Evolutionary conservation across 2,329 filamentous ascomycete genomes (phyloP).

Genomic region (Didymella keratinophila): DNA sequence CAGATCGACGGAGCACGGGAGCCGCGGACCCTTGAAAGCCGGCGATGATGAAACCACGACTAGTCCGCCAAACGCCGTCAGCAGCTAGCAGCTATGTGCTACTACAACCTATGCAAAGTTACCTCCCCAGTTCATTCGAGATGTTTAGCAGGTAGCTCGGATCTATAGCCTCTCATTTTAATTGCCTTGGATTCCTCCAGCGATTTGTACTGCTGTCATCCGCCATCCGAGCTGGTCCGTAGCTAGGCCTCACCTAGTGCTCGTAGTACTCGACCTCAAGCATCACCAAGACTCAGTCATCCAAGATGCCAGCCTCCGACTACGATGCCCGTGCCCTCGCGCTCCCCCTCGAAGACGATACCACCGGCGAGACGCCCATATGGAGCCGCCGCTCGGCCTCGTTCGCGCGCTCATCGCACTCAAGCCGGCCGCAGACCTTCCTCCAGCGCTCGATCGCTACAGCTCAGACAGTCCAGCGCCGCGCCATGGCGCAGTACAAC

Average conservation of each 20-base stretch:
- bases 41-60: conserved; percentile 1
- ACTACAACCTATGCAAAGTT: too few species aligned
- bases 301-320: conserved; percentile 51
- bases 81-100: background rate
- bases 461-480: conserved; percentile 55
- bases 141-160: background rate
- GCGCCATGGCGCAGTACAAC: conserved; percentile 61
- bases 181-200: background rate
- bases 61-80: background rate
- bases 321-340: conserved; percentile 63
- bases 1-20: conserved; percentile 1
- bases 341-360: conserved; percentile 58
- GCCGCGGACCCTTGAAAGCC: background rate
- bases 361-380: conserved; percentile 58
- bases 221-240: conserved; percentile 27
- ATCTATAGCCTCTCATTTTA: background rate
- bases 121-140: background rate
- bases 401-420: conserved; percentile 51
- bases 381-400: conserved; percentile 59
- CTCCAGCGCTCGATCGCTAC: conserved; percentile 54
- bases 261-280: too few species aligned
- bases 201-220: conserved; percentile 3
- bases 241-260: background rate
- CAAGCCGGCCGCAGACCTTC: conserved; percentile 38
- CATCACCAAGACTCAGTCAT: too few species aligned